Base-by-base conservation (phyloP, 371 early-diverging fungal genomes). In the Mucor indicus region DNA sequence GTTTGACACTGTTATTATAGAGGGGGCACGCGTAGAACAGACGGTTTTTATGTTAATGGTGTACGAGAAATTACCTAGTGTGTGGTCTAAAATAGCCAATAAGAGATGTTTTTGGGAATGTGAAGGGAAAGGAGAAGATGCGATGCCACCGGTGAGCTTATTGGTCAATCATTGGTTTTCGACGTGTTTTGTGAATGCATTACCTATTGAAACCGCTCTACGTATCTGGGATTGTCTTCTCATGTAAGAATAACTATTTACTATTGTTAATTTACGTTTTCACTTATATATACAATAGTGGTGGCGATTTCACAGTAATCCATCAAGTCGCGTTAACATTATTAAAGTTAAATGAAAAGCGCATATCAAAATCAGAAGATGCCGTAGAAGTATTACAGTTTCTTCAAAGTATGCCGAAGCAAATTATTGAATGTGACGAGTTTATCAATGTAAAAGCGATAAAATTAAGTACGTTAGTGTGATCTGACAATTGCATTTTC, bases 151-250 rank as follows among this genome's bases (percentile, higher is more conserved):
- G 11, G 69, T 91, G 20, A 85, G 84, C 1, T 69, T 91, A 40
- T 82, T 88, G 12, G 89, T 89, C 6, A 87, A 83, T 37, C 91
- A 84, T 39, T 93, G 93, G 93, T 89, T 91, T 55, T 59, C 89
- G 53, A 89, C 92, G 0, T 57, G 90, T 4, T 93, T 87, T 50
- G 83, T 91, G 47, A 86, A 87, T 46, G 79, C 87, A 23, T 59
- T 91, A 19, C 93, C 93, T 0, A 72, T 84, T 12, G 91, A 89
- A 75, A 84, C 88, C 6, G 83, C 84, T 12, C 65, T 90, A 0
- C 73, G 91, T 4, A 80, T 89, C 2, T 91, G 91, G 91, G 93
- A 91, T 79, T 79, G 80, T 37, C 85, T 91, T 48, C 84, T 84
- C 53, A 83, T 84, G 81, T 77, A 76, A 69, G 83, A 29, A 61